These are phyloP conservation scores for Colletotrichum theobromicola DNA, from an alignment of 2,329 filamentous ascomycete species.

Conservation along the genomic window DNA sequence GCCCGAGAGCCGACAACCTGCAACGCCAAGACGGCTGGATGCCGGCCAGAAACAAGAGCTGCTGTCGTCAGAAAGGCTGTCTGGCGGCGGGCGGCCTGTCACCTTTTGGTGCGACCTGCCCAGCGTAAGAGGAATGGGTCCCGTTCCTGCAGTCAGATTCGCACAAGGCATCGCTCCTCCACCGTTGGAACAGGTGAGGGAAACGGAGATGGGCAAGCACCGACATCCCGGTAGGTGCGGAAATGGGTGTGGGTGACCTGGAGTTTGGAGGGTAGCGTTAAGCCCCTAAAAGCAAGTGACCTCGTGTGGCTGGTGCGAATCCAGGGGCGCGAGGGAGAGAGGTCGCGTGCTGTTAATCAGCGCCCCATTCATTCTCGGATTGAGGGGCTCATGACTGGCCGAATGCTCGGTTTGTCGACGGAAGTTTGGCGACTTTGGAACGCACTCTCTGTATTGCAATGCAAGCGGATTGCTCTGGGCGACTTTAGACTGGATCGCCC, in stretches of 20 bases:
- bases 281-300: not conserved
- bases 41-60: not conserved
- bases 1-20: not conserved
- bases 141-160: not conserved
- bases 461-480: not conserved
- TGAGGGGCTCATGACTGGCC: not conserved
- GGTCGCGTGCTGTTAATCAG: not conserved
- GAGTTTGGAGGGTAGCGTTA: not conserved
- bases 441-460: not conserved
- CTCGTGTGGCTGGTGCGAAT: not conserved
- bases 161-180: not conserved
- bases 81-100: not conserved
- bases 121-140: not conserved
- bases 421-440: not conserved
- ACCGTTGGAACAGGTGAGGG: not conserved
- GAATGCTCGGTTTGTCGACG: not conserved
- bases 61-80: not conserved
- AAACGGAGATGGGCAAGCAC: not conserved
- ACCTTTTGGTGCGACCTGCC: not conserved
- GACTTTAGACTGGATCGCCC: not conserved
- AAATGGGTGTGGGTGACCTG: not conserved
- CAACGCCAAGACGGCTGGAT: conserved; percentile 10
- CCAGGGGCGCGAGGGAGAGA: not conserved
- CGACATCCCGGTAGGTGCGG: not conserved
- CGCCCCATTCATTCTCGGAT: not conserved